Conservation (phyloP, 2,329 filamentous ascomycete species). For the Trichophyton mentagrophytes region DNA sequence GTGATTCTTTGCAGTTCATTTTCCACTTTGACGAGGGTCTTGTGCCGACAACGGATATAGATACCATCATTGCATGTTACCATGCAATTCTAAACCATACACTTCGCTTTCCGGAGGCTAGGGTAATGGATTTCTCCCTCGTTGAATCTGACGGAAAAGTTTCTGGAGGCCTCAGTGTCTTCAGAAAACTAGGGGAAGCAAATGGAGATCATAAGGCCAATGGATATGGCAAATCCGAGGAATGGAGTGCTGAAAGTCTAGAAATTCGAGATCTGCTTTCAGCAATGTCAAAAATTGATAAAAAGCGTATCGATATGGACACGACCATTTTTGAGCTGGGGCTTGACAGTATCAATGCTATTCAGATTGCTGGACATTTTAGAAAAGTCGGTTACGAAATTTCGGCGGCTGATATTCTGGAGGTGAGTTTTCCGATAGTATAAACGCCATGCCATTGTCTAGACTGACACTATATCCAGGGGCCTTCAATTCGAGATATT, state of each 20-base stretch:
- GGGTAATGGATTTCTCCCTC: constrained; percentile 18
- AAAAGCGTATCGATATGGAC: constrained; percentile 40
- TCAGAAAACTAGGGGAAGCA: constrained; percentile 8
- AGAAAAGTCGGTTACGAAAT: constrained; percentile 46
- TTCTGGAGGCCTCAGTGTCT: constrained; percentile 2
- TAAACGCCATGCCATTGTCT: background rate
- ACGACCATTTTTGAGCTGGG: constrained; percentile 81
- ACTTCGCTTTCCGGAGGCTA: constrained; percentile 21
- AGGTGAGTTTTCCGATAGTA: constrained; percentile 26
- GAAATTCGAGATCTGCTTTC: constrained; percentile 46
- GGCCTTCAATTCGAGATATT: constrained; percentile 26
- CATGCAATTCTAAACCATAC: constrained; percentile 24
- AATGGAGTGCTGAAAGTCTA: constrained; percentile 42
- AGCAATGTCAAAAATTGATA: constrained; percentile 42
- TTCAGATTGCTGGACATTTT: constrained; percentile 59
- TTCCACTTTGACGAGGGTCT: constrained; percentile 46
- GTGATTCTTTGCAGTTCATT: constrained; percentile 44
- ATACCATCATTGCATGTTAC: constrained; percentile 21
- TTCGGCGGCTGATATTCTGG: constrained; percentile 61
- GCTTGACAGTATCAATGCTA: constrained; percentile 77
- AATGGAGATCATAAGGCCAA: constrained; percentile 7
- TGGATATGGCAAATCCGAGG: background rate
- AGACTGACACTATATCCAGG: constrained; percentile 14
- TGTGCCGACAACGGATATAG: constrained; percentile 15
- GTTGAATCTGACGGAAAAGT: background rate